phyloP scores from a whole-genome alignment of 345 rosid genomes.

The Salix udensis region DNA sequence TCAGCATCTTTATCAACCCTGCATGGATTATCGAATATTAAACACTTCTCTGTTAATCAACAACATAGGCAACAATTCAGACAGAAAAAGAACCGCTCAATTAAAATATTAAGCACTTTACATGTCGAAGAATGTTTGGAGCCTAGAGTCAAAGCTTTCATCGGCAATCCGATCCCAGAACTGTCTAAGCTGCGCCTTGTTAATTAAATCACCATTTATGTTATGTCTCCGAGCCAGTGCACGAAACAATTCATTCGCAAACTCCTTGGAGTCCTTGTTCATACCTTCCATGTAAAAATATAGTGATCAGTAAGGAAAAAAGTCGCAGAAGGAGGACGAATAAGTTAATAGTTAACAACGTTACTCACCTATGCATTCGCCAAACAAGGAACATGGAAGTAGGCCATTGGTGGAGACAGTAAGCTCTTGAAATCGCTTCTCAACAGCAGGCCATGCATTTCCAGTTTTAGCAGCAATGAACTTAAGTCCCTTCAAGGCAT shows the following conservation, averaged over 20 bases:
- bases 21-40: slow-evolving; percentile 6
- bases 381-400: slow-evolving; percentile 56
- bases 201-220: slow-evolving; percentile 57
- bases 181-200: slow-evolving; percentile 53
- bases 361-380: slow-evolving; percentile 72
- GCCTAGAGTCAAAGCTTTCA: slow-evolving; percentile 87
- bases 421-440: slow-evolving; percentile 53
- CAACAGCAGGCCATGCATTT: slow-evolving; percentile 67
- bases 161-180: slow-evolving; percentile 84
- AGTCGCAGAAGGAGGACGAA: background rate
- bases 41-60: background rate
- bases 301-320: background rate
- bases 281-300: slow-evolving; percentile 39
- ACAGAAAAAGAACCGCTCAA: background rate
- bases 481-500: slow-evolving; percentile 81
- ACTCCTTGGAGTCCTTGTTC: slow-evolving; percentile 83
- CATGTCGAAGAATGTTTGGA: slow-evolving; percentile 90
- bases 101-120: slow-evolving; percentile 14
- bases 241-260: slow-evolving; percentile 67
- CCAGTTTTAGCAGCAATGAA: slow-evolving; percentile 63
- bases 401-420: slow-evolving; percentile 50
- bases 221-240: slow-evolving; percentile 67
- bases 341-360: too few relatives aligned
- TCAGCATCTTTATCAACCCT: slow-evolving; percentile 82
- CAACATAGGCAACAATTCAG: background rate